A percentile compares a stretch with the other conserved stretches of the same genome.
phyloP scores from a whole-genome alignment of 495 filamentous ascomycete species.

The Penicillium waksmanii region DNA sequence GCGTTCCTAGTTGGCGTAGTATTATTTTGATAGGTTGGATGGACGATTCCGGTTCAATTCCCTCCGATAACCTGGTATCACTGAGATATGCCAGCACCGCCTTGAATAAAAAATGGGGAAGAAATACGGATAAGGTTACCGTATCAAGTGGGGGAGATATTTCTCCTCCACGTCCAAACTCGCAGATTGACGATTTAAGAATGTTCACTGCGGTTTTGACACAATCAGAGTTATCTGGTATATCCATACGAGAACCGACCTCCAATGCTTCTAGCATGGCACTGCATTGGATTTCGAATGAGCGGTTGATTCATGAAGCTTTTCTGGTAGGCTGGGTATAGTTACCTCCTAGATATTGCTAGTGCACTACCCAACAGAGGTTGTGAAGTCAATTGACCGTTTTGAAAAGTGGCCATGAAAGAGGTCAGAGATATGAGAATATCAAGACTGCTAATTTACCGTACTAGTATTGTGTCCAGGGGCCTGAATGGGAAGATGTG shows the following conservation, averaged over 20 bases:
- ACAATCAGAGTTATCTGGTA: background rate
- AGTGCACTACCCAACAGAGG: conserved; percentile 3
- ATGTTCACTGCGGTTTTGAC: background rate
- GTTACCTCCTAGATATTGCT: conserved; percentile 2
- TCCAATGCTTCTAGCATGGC: conserved; percentile 1
- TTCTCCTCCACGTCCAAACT: background rate
- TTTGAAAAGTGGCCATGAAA: conserved; percentile 2
- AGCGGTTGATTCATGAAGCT: background rate
- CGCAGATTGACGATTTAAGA: background rate
- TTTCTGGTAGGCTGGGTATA: background rate
- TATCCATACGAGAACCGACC: background rate
- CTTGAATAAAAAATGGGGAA: background rate
- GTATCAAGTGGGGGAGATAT: background rate
- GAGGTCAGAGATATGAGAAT: conserved; percentile 3
- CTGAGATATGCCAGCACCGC: background rate
- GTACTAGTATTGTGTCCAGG: too few species aligned
- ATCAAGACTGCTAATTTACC: too few species aligned
- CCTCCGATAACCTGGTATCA: background rate
- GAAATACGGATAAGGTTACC: background rate
- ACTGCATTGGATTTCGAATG: background rate
- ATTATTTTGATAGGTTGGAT: background rate
- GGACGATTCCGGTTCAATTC: background rate
- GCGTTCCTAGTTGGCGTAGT: background rate
- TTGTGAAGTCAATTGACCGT: background rate
- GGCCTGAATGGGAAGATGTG: too few species aligned